A percentile compares a stretch with the other conserved stretches of the same genome.
These are phyloP conservation scores for Blastocystis sp. DNA, from an alignment of 352 stramenopile genomes.

Conservation along the genomic window DNA sequence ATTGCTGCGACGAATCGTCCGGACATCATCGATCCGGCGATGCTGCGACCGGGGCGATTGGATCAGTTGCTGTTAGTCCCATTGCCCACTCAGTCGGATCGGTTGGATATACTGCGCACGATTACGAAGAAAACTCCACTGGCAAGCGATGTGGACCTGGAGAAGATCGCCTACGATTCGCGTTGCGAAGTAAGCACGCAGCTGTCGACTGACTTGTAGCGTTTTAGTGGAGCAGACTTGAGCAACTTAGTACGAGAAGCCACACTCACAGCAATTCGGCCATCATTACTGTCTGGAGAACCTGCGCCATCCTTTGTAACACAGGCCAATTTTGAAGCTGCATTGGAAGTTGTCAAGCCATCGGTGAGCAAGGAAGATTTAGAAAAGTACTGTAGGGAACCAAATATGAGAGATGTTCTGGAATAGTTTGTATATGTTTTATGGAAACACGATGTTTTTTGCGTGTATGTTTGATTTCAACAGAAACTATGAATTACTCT, in stretches of 20 bases:
- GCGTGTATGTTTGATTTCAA: neutral
- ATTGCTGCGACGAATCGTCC: constrained; percentile 87
- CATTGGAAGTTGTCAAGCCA: constrained; percentile 61
- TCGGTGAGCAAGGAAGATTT: constrained; percentile 61
- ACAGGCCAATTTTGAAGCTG: constrained; percentile 62
- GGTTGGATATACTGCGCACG: constrained; percentile 82
- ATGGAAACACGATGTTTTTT: neutral
- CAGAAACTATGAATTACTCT: constrained; percentile 39
- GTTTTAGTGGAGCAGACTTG: constrained; percentile 94
- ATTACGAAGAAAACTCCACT: constrained; percentile 73
- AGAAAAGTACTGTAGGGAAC: constrained; percentile 21
- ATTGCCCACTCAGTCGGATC: constrained; percentile 77
- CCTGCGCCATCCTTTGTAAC: constrained; percentile 51
- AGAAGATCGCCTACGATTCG: constrained; percentile 77
- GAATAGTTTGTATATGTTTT: neutral
- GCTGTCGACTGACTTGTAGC: constrained; percentile 22
- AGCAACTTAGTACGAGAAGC: constrained; percentile 90
- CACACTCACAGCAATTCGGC: constrained; percentile 82
- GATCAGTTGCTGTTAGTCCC: constrained; percentile 97
- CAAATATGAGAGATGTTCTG: constrained; percentile 15
- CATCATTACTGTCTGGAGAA: neutral
- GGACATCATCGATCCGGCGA: constrained; percentile 97
- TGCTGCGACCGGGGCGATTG: constrained; percentile 91
- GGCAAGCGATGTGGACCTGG: constrained; percentile 76
- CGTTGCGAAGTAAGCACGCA: constrained; percentile 69